Percentiles rank a stretch among this genome's conserved stretches.
Conservation (phyloP, 306 rosid species). For the Chamaecrista fasciculata region DNA sequence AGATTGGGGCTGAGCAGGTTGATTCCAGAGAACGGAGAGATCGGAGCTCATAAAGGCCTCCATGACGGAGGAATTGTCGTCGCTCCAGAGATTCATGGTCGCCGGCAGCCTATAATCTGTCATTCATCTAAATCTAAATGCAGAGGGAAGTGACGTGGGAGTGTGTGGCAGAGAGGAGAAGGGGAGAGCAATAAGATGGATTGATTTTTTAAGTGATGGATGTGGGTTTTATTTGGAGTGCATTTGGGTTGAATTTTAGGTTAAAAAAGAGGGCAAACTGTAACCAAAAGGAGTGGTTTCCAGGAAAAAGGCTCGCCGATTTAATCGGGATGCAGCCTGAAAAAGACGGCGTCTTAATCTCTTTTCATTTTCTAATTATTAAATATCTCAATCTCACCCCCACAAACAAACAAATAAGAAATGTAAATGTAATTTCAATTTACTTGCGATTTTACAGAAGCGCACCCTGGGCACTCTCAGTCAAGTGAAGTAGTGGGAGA, state of each 20-base stretch:
- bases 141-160: neutral
- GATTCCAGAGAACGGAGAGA: conserved; percentile 59
- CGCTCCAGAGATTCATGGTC: conserved; percentile 85
- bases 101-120: conserved; percentile 54
- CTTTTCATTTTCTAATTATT: no score
- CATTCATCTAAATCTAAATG: conserved; percentile 41
- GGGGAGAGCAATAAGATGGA: no score
- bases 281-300: conserved; percentile 19
- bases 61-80: conserved; percentile 84
- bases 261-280: neutral
- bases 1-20: conserved; percentile 37
- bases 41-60: conserved; percentile 87
- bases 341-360: conserved; percentile 4
- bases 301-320: conserved; percentile 38
- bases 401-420: no score
- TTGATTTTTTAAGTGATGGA: no score
- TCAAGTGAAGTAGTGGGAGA: no score
- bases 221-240: conserved; percentile 33
- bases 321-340: conserved; percentile 16
- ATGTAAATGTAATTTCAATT: no score
- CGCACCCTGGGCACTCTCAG: no score
- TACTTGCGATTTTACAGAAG: no score
- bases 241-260: conserved; percentile 33
- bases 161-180: neutral
- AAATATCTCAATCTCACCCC: no score